phyloP scores from a whole-genome alignment of 225 moss, liverwort and hornwort species.

The Pseudisothecium myosuroides region DNA sequence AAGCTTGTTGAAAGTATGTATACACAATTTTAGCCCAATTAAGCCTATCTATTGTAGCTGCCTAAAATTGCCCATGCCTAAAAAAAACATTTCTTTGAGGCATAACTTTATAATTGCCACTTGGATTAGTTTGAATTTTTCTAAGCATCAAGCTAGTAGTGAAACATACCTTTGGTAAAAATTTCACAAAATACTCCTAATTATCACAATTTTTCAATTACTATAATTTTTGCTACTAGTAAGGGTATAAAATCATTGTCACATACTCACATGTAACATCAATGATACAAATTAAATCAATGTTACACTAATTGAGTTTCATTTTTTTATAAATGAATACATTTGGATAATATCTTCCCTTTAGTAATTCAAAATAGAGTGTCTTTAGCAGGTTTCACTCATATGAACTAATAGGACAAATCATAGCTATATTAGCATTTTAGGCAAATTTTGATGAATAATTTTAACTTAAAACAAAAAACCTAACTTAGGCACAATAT shows the following conservation, averaged over 20 bases:
- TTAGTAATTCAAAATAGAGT: neutral
- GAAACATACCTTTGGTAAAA: neutral
- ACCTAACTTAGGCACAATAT: neutral
- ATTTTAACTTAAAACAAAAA: rapidly evolving
- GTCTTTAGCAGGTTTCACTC: neutral
- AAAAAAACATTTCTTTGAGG: too few relatives aligned
- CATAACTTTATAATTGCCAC: too few relatives aligned
- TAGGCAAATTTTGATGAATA: rapidly evolving
- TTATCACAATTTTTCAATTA: neutral
- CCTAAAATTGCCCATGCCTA: too few relatives aligned
- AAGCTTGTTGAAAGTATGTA: too few relatives aligned
- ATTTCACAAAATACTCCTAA: too few relatives aligned
- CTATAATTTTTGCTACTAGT: neutral
- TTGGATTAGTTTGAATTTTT: too few relatives aligned
- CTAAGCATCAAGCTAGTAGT: too few relatives aligned
- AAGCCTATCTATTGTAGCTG: too few relatives aligned
- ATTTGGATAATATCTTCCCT: neutral
- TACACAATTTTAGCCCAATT: too few relatives aligned
- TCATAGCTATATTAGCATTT: rapidly evolving
- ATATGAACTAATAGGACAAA: neutral
- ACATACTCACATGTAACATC: neutral
- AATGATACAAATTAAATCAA: neutral
- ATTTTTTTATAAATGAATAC: neutral
- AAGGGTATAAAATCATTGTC: neutral
- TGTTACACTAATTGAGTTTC: neutral